A percentile compares a stretch with the other conserved stretches of the same genome.
These are phyloP conservation scores for Solanum ossicruentum DNA, from an alignment of 257 asterid species.

Conservation along the genomic window DNA sequence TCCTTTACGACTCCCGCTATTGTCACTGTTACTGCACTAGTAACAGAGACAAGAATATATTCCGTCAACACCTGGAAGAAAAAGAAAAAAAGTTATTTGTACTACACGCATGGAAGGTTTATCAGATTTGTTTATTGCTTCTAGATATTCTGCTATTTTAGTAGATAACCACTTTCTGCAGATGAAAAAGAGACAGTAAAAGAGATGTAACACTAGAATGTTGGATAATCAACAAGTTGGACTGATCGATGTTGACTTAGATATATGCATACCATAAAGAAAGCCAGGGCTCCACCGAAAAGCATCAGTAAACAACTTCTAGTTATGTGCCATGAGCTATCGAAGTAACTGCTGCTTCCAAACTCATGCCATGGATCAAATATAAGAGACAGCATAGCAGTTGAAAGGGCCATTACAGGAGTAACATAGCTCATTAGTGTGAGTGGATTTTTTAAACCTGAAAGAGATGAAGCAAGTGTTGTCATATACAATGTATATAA, in stretches of 20 bases:
- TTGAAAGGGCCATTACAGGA: constrained; percentile 90
- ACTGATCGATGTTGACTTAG: not conserved
- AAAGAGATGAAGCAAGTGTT: constrained; percentile 4
- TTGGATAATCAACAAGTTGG: not conserved
- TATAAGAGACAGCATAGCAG: constrained; percentile 69
- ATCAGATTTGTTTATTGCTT: not conserved
- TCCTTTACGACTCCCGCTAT: constrained; percentile 99
- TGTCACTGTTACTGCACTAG: constrained; percentile 97
- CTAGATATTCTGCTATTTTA: not conserved
- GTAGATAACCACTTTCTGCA: not conserved
- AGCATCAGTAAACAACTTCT: constrained; percentile 89
- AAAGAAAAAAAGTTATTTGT: not conserved
- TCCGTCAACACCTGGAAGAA: constrained; percentile 85
- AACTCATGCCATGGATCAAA: constrained; percentile 93
- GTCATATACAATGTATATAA: not conserved
- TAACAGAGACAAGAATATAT: constrained; percentile 76
- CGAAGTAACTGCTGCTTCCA: constrained; percentile 48
- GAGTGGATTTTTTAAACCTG: constrained; percentile 95
- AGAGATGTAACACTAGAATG: not conserved
- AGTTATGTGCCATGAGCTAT: constrained; percentile 68
- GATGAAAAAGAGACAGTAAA: not conserved
- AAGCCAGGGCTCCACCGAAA: constrained; percentile 95
- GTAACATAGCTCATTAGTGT: constrained; percentile 95
- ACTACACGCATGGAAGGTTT: not conserved
- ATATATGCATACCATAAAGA: constrained; percentile 69